These are phyloP conservation scores for Dactylellina haptotyla DNA, from an alignment of 2,329 filamentous ascomycete genomes.

Conservation along the genomic window DNA sequence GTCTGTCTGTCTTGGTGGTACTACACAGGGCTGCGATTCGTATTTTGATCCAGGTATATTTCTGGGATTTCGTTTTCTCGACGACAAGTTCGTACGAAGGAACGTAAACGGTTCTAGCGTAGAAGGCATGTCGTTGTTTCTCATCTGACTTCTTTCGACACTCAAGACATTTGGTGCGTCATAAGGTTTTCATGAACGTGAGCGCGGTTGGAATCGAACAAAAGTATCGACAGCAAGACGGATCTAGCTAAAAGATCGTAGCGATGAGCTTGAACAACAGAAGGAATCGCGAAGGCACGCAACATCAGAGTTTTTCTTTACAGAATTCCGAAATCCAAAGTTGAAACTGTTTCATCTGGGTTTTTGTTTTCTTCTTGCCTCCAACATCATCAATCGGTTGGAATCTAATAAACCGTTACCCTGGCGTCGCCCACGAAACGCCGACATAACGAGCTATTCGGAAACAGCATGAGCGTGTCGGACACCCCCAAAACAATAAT, in stretches of 20 bases:
- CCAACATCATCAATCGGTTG: not conserved
- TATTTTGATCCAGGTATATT: not conserved
- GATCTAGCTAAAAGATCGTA: not conserved
- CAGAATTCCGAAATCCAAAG: not conserved
- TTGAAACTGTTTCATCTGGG: not conserved
- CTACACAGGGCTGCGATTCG: too few species aligned
- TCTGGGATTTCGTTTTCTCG: not conserved
- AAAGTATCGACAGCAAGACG: too few species aligned
- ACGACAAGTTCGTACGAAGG: not conserved
- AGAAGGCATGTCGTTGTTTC: too few species aligned
- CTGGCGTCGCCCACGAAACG: too few species aligned
- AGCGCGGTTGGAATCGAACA: too few species aligned
- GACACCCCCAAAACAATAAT: too few species aligned
- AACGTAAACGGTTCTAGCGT: too few species aligned
- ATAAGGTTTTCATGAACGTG: too few species aligned
- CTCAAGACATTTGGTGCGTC: too few species aligned
- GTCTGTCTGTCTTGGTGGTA: slow-evolving; percentile 4
- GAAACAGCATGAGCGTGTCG: too few species aligned
- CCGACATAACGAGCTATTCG: too few species aligned
- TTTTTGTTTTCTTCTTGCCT: not conserved
- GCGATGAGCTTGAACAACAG: not conserved
- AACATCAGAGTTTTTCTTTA: not conserved
- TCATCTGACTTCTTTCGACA: too few species aligned
- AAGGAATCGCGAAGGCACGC: not conserved
- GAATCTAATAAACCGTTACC: not conserved